Evolutionary conservation across 768 basidiomycete species (phyloP).

Genomic region (Holtermanniella nyarrowii): DNA sequence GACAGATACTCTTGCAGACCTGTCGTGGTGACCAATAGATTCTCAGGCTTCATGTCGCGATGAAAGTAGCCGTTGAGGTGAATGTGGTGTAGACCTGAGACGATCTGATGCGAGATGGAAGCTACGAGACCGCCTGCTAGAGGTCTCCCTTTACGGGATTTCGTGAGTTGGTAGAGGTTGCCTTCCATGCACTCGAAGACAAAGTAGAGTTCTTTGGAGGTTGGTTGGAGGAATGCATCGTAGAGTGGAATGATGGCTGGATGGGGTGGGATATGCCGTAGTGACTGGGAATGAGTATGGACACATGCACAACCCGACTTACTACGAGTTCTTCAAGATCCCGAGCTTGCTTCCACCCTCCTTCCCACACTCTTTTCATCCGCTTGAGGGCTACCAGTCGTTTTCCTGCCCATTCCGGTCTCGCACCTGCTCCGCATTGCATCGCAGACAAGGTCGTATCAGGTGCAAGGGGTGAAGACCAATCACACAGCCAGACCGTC

Average conservation of each 20-base stretch:
- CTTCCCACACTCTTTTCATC: conserved; percentile 97
- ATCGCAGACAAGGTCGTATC: conserved; percentile 84
- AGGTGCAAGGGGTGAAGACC: conserved; percentile 89
- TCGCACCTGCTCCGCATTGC: conserved; percentile 85
- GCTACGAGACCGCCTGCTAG: conserved; percentile 95
- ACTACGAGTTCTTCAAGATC: conserved; percentile 74
- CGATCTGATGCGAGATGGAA: conserved; percentile 86
- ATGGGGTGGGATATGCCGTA: conserved; percentile 87
- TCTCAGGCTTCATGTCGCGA: conserved; percentile 99
- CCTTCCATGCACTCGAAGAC: conserved; percentile 99
- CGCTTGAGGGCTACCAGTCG: conserved; percentile 91
- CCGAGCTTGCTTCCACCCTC: conserved; percentile 96
- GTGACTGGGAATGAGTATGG: conserved; percentile 51
- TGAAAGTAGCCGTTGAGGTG: conserved; percentile 92
- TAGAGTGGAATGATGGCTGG: conserved; percentile 97
- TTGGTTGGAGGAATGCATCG: conserved; percentile 96
- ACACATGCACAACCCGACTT: conserved; percentile 9
- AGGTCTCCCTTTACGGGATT: conserved; percentile 84
- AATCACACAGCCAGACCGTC: conserved; percentile 97
- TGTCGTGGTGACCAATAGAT: conserved; percentile 94
- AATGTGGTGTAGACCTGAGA: conserved; percentile 81
- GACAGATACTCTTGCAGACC: conserved; percentile 85
- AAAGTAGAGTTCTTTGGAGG: conserved; percentile 92
- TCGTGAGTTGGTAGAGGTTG: conserved; percentile 98
- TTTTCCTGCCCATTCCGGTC: conserved; percentile 90